These are phyloP conservation scores for Curvularia hawaiiensis DNA, from an alignment of 2,329 filamentous ascomycete species.

Conservation along the genomic window DNA sequence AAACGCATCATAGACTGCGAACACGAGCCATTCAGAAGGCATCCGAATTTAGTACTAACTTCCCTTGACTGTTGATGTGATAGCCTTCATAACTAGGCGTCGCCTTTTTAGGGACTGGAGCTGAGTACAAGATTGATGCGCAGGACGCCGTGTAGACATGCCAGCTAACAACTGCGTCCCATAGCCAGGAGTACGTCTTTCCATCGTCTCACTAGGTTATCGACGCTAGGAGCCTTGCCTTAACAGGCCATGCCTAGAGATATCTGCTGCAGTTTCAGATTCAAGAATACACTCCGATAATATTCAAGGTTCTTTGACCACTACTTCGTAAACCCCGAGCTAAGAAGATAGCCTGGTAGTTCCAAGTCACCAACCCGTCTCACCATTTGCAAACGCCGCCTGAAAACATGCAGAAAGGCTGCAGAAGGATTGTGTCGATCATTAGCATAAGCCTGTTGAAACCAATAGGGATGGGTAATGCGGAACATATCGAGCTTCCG, in stretches of 20 bases:
- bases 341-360: neutral
- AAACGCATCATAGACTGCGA: slow-evolving; percentile 1
- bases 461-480: slow-evolving; percentile 6
- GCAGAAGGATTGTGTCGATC: slow-evolving; percentile 1
- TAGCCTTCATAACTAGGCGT: neutral
- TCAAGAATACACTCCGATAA: neutral
- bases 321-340: too few species aligned
- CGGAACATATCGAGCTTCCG: slow-evolving; percentile 7
- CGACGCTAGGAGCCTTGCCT: too few species aligned
- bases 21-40: neutral
- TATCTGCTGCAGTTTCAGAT: neutral
- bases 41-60: neutral
- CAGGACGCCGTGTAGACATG: neutral
- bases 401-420: neutral
- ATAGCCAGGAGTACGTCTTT: neutral
- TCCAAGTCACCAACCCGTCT: neutral
- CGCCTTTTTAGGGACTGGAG: neutral
- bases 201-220: neutral
- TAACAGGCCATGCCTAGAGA: neutral
- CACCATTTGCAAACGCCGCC: neutral
- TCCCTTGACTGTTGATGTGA: neutral
- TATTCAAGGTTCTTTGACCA: neutral
- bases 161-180: neutral
- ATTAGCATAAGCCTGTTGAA: neutral
- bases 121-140: neutral